Percentiles rank a stretch among this genome's conserved stretches.
Conservation (phyloP, 1,284 basidiomycete species). For the Porodaedalea pini region DNA sequence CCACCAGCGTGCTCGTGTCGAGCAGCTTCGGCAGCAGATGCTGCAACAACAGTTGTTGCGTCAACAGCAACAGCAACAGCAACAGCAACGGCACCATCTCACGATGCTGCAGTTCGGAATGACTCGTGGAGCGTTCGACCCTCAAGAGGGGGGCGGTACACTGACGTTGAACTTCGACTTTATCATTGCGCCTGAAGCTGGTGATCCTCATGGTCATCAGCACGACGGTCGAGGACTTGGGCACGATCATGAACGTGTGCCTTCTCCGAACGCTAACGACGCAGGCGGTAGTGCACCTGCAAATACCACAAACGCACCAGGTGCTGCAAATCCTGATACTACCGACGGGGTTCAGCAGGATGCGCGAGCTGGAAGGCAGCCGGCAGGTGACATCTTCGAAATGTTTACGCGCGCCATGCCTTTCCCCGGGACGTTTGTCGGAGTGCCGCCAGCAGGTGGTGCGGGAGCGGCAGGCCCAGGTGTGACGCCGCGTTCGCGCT, state of each 20-base stretch:
- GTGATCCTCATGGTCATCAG: background rate
- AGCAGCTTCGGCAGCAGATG: background rate
- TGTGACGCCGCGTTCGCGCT: background rate
- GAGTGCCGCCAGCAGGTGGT: background rate
- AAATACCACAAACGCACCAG: background rate
- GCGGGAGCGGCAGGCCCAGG: background rate
- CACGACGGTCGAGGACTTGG: background rate
- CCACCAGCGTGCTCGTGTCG: background rate
- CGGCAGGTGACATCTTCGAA: background rate
- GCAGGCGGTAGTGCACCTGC: background rate
- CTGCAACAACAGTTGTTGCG: background rate
- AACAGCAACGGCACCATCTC: background rate
- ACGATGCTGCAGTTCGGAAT: background rate
- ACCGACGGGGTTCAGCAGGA: background rate
- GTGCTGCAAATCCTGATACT: background rate
- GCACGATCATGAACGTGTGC: background rate
- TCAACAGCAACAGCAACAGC: background rate
- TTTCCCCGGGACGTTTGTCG: no score
- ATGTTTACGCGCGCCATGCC: background rate
- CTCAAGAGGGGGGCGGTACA: background rate
- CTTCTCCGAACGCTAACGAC: background rate
- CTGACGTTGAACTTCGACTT: conserved; percentile 6
- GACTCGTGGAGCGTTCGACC: background rate
- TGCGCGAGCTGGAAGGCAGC: background rate
- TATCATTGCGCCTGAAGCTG: background rate